Evolutionary conservation across 2,329 filamentous ascomycete species (phyloP), one percentile per base, ranked within the genome.

Genomic region (Alternaria triticimaculans): DNA sequence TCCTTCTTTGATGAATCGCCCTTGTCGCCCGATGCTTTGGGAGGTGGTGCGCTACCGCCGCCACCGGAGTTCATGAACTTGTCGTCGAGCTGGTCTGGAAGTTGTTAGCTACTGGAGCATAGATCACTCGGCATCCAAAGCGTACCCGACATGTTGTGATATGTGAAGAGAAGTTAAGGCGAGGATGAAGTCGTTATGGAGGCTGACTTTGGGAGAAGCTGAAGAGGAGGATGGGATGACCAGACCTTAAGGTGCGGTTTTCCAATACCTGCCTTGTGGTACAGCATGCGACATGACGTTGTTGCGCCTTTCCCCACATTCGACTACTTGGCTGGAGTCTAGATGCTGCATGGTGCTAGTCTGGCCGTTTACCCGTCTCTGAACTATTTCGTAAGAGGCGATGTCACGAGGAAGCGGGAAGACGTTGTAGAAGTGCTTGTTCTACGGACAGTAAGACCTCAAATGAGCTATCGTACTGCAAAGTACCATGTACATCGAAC

Each of bases 41-140:
- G 45, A 15, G 45, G 45, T 14, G 46, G 45, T 23, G 56, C 56
- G 20, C 45, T 18, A 21, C 33, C 33, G 18, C 37, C 37, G 33
- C 20, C 23, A 15, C 53, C 53, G 12, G 53, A 44, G 41, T 58
- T 58, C 45, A 41, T 51, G 46, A 58, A 58, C 45, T 43, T 44
- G 56, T 58, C 56, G 23, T 58, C 56, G 30, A 58, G 56, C 28
- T 58, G 56, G 46, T 58, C 56, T 51, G 8, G 6, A 30, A 5
- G 30, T 1, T 14, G 21, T 58, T 4, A 58, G 20, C 11, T 33
- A 41, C 6, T 12, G 23, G 28, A 37, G 12, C 28, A 15, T 12
- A 12, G 6, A 30, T 2, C 4, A 46, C n/a, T 12, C 26, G 14
- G n/a, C 28, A 37, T 6, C 1, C 14, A 15, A 37, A 10, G 20